Base-by-base conservation (phyloP, 75 land plant species). In the Adiantum capillusveneris region DNA sequence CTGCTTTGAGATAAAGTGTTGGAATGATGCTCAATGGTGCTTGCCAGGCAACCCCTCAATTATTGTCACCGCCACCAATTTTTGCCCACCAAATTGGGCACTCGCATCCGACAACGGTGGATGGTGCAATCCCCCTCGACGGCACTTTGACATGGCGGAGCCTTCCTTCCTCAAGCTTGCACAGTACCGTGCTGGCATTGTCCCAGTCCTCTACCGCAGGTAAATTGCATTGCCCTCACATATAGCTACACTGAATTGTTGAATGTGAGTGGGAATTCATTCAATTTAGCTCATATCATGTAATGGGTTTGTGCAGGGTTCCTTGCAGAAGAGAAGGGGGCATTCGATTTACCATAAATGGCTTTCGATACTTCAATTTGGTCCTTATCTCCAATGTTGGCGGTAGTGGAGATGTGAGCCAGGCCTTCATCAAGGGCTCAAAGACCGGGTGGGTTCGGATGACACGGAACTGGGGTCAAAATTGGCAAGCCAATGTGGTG, bases 381-480 rank as follows among this genome's bases (percentile, higher is more conserved):
- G 75, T 72, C 25, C 29, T 67, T 3, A 45, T 72, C 48, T 31
- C 55, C 29, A 72, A 72, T 31, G 75, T 72, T 30, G 75, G 58
- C 25, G 71, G 71, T 18, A 29, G 45, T 13, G 75, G 75, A 31
- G 70, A 67, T 26, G 75, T 72, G 55, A 22, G 20, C 19, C 57
- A 21, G 1, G 70, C 44, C 11, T 37, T 30, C 30, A 72, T 72
- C 43, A 65, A 66, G 37, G 75, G 75, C 28, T 69, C 71, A 11
- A 27, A 59, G 11, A 66, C 63, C 14, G 49, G 27, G 1, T 72
- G 75, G 75, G 22, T 31, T 0, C 58, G 56, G 9, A 60, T 72
- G 75, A 30, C 44, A 37, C 36, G 64, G 25, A 72, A 72, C 64
- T 72, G 75, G 75, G 75, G 75, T 5, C 64, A 65, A 13, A 72